Percentiles rank a stretch among this genome's conserved stretches.
Evolutionary conservation across 768 basidiomycete species (phyloP).

Genomic region (Boletus subparvulus): DNA sequence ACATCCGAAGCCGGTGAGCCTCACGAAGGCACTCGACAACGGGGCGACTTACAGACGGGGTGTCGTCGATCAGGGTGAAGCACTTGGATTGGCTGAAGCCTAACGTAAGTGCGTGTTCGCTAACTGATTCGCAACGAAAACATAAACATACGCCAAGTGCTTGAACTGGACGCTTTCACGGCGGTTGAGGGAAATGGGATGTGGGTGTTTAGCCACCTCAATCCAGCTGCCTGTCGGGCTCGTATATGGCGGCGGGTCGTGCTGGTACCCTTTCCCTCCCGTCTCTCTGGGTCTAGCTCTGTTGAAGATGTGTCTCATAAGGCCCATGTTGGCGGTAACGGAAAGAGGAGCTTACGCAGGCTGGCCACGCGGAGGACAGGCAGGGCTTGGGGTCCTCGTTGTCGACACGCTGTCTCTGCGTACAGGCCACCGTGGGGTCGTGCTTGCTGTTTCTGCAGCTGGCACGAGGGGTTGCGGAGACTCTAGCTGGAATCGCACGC

Average conservation of each 20-base stretch:
- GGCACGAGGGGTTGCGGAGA: background rate
- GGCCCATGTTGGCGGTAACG: background rate
- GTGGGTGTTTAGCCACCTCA: constrained; percentile 10
- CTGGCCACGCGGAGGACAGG: background rate
- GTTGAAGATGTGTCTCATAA: background rate
- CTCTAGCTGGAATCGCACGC: constrained; percentile 16
- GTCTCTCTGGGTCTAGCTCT: background rate
- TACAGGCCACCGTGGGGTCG: background rate
- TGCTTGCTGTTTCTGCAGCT: background rate
- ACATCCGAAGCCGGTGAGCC: background rate
- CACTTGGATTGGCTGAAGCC: constrained; percentile 18
- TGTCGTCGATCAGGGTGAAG: constrained; percentile 26
- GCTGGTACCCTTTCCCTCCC: background rate
- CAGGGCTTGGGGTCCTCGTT: background rate
- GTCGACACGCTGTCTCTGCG: background rate
- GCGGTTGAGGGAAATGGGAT: constrained; percentile 3
- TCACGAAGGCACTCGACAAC: too few species aligned
- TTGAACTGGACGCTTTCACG: constrained; percentile 19
- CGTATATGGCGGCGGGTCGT: constrained; percentile 15
- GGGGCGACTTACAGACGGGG: constrained; percentile 18
- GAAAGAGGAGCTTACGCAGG: constrained; percentile 10
- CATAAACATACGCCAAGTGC: constrained; percentile 20
- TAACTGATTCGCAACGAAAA: background rate
- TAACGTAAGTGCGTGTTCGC: background rate
- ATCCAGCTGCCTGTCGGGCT: constrained; percentile 11